Evolutionary conservation across 495 filamentous ascomycete genomes (phyloP), one percentile per base, ranked within the genome.

Genomic region (Penicillium psychrofluorescens): DNA sequence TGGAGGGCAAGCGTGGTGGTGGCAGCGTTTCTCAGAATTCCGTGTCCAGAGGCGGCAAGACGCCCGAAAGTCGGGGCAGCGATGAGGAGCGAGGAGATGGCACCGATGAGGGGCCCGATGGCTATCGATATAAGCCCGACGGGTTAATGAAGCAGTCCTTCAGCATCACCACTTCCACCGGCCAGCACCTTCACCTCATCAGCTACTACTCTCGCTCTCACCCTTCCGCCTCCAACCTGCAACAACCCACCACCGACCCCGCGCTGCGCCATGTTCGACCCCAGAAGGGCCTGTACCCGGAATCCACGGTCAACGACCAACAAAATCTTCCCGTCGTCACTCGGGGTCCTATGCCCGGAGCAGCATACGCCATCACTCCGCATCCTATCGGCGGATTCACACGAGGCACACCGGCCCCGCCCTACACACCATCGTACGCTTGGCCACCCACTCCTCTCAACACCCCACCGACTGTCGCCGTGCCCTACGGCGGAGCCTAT

Each of bases 71-170:
- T 53, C 77, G 83, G 51, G 80, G 82, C 29, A 91, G 85, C 58
- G 91, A 95, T 53, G 87, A 86, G 22, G 85, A 88, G 40, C 61
- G 70, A 28, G 84, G 84, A 38, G 78, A 80, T 50, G 83, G 82
- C 46, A 67, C 63, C 0, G 88, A 91, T 29, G 87, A 88, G 35
- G 92, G 90, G 31, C 92, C 86, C 0, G 92, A 98, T 62, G 92
- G 92, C 10, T 98, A 97, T 61, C 78, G 91, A 42, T 98, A 98
- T 66, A 98, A 98, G 69, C 84, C 86, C 1, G 92, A 97, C 54
- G 92, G 92, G 0, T 70, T 98, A 31, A 95, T 95, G 90, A 98
- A 98, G 72, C 92, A 98, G 64, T 97, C 92, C 0, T 98, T 97
- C 75, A 96, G 91, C 70, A 97, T 98, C 60, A 95, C 91, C 4